Evolutionary conservation across 2,329 filamentous ascomycete genomes (phyloP).

Genomic region (Diplodia sapinea): DNA sequence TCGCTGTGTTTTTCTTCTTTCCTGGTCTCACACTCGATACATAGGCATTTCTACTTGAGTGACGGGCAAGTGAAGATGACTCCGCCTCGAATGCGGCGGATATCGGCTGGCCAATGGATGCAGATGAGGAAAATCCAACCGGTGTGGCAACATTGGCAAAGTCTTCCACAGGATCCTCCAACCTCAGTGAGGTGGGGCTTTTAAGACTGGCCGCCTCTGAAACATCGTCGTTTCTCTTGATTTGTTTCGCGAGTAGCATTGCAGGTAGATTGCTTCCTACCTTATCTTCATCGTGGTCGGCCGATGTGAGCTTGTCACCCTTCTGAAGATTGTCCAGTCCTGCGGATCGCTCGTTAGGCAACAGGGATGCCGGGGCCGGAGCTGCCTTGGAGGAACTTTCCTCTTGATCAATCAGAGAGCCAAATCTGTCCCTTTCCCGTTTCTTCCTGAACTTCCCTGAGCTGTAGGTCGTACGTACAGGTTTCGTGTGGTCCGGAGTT

Average conservation of each 20-base stretch:
- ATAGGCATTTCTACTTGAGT: too few species aligned
- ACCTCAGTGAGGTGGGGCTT: not conserved
- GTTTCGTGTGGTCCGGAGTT: not conserved
- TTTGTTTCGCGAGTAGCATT: too few species aligned
- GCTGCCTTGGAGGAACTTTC: not conserved
- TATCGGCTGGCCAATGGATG: not conserved
- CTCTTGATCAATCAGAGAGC: constrained; percentile 7
- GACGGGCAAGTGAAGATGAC: not conserved
- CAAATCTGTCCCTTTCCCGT: not conserved
- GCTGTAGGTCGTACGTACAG: not conserved
- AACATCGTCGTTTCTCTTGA: not conserved
- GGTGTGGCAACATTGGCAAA: not conserved
- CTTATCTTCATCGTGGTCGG: not conserved
- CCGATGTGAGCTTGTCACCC: not conserved
- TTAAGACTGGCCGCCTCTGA: not conserved
- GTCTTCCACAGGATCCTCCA: not conserved
- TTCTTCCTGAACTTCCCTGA: not conserved
- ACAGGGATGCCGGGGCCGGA: too few species aligned
- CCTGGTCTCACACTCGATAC: too few species aligned
- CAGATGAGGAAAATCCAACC: not conserved
- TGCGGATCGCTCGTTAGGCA: constrained; percentile 1
- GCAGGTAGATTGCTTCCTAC: not conserved
- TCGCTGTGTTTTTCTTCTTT: too few species aligned
- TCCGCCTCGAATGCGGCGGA: not conserved
- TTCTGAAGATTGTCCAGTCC: not conserved